A percentile compares a stretch with the other conserved stretches of the same genome.
Evolutionary conservation across 1,139 yeast species (phyloP).

Genomic region (Hanseniaspora sp.): DNA sequence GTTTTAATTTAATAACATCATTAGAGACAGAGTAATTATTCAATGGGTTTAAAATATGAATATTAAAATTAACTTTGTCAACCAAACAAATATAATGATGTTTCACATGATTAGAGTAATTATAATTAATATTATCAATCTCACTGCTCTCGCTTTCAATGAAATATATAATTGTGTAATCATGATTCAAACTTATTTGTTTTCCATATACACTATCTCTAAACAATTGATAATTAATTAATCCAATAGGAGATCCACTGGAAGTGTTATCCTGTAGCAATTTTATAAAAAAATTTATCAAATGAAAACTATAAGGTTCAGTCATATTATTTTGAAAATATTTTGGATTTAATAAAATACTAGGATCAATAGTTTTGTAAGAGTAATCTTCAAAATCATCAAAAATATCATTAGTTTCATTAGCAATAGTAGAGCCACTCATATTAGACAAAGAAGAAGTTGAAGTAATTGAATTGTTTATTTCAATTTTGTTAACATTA

Average conservation of each 20-base stretch:
- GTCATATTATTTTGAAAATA: not conserved
- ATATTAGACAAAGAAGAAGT: not conserved
- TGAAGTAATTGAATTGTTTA: not conserved
- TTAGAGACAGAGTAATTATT: slow-evolving; percentile 2
- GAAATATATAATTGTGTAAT: slow-evolving; percentile 1
- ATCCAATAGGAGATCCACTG: not conserved
- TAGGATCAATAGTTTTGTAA: not conserved
- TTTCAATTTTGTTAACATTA: not conserved
- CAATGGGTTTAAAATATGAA: slow-evolving; percentile 11
- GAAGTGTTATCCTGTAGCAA: not conserved
- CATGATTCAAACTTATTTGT: not conserved
- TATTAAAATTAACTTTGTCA: not conserved
- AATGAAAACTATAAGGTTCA: not conserved
- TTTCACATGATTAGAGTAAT: too few species aligned
- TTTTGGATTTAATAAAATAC: not conserved
- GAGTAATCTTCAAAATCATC: slow-evolving; percentile 3
- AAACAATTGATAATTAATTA: slow-evolving; percentile 2
- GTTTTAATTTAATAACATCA: slow-evolving; percentile 1
- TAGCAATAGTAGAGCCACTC: too few species aligned
- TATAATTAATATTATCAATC: not conserved
- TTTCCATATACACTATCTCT: not conserved
- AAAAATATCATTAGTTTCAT: not conserved
- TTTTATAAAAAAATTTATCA: slow-evolving; percentile 7
- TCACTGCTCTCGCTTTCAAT: not conserved
- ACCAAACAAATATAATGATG: slow-evolving; percentile 8